Evolutionary conservation across 805 yeast species (phyloP).

Genomic region (Ogataea dorogensis): DNA sequence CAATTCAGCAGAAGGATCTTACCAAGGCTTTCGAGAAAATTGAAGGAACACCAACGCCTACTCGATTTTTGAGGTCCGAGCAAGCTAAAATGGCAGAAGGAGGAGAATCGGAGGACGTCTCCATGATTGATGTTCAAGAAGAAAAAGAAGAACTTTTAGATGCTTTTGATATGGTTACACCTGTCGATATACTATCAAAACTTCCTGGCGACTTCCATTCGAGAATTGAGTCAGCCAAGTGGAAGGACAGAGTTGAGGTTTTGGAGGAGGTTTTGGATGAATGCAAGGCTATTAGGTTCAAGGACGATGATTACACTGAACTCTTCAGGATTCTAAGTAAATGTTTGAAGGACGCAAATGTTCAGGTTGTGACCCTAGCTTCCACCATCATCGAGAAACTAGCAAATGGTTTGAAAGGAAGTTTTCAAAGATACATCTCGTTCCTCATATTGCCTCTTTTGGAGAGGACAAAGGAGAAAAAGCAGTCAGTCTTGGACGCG

Average conservation of each 20-base stretch:
- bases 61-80: slow-evolving; percentile 54
- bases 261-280: slow-evolving; percentile 60
- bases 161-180: slow-evolving; percentile 68
- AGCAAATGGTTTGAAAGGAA: slow-evolving; percentile 61
- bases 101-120: slow-evolving; percentile 37
- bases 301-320: slow-evolving; percentile 60
- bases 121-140: slow-evolving; percentile 33
- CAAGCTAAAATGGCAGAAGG: slow-evolving; percentile 33
- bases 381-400: slow-evolving; percentile 61
- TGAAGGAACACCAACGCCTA: slow-evolving; percentile 45
- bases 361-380: slow-evolving; percentile 79
- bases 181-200: slow-evolving; percentile 63
- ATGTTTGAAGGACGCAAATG: slow-evolving; percentile 83
- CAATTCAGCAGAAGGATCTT: slow-evolving; percentile 87
- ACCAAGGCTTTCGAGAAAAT: slow-evolving; percentile 61
- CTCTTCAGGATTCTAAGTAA: slow-evolving; percentile 65
- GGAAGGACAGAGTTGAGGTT: slow-evolving; percentile 92
- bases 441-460: slow-evolving; percentile 59
- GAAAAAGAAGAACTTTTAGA: slow-evolving; percentile 42
- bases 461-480: slow-evolving; percentile 87
- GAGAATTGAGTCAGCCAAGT: slow-evolving; percentile 60
- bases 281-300: slow-evolving; percentile 52
- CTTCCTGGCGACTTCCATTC: slow-evolving; percentile 62
- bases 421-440: slow-evolving; percentile 53
- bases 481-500: slow-evolving; percentile 71